Base-by-base conservation (phyloP, 2,329 filamentous ascomycete genomes). In the Leptosphaerulina australis region DNA sequence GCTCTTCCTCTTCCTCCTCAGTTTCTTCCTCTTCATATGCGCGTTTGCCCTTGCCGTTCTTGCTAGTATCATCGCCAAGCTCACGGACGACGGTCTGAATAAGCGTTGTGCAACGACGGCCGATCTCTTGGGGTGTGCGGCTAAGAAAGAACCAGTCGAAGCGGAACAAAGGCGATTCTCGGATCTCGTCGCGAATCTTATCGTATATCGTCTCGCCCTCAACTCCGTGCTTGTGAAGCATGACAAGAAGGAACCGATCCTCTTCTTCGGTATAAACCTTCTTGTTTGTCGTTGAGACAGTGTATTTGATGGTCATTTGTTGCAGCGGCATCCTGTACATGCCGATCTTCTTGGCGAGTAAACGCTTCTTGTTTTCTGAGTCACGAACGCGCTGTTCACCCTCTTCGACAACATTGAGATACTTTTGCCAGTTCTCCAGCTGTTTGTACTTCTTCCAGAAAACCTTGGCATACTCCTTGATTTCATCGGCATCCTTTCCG, bases 131-230 rank as follows among this genome's bases (percentile, higher is more conserved):
- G 0, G 94, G 91, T 3, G 93, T 99, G 35, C 94, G 85, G 72
- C 90, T 96, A 30, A 99, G 82, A 80, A 99, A 97, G 79, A 99
- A 99, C 95, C 95, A 99, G 71, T 99, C 94, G 66, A 99, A 99
- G 29, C 94, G 86, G 82, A 99, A 99, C 3, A 99, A 79, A 8
- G 94, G 92, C 48, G 88, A 93, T 59, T 97, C 91, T 25, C 92
- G 88, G 59, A 99, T 96, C 71, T 97, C 94, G 59, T 97, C 93
- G n/a, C 94, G 88, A 68, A 99, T 96, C 71, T 86, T 87, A 64
- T 99, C 94, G 71, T 94, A 95, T 56, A 99, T 83, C 25, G 85
- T 85, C 64, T 97, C 93, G 1, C 88, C 88, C 69, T 99, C 95
- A 26, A 99, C 86, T 5, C 95, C 94, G 63, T 91, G 88, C 72